These are phyloP conservation scores for Phialophora expanda DNA, from an alignment of 2,329 filamentous ascomycete species.

Conservation along the genomic window DNA sequence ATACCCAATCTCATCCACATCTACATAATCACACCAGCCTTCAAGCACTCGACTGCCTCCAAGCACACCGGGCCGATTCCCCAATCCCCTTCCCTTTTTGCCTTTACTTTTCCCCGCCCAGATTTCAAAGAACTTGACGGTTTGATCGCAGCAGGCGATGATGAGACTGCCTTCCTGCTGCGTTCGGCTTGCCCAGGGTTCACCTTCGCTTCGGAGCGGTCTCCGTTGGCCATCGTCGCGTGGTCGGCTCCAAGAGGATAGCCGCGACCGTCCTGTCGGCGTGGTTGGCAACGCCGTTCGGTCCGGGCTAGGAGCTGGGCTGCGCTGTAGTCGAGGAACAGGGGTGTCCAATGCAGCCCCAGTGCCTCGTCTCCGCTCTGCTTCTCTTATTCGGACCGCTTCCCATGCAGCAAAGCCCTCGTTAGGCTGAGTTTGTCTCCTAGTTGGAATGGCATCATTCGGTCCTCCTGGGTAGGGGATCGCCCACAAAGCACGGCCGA, in stretches of 20 bases:
- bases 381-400: constrained; percentile 30
- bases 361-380: constrained; percentile 8
- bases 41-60: constrained; percentile 87
- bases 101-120: constrained; percentile 72
- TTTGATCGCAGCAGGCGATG: constrained; percentile 88
- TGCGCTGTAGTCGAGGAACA: constrained; percentile 15
- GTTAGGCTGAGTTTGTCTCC: constrained; percentile 17
- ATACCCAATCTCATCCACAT: constrained; percentile 61
- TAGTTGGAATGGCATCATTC: constrained; percentile 42
- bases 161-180: constrained; percentile 81
- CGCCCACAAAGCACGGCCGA: constrained; percentile 74
- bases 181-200: constrained; percentile 61
- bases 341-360: background rate
- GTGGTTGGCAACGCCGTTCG: background rate
- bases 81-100: constrained; percentile 53
- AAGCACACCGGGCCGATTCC: constrained; percentile 61
- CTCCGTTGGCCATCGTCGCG: constrained; percentile 18
- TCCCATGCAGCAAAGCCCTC: constrained; percentile 36
- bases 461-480: constrained; percentile 77
- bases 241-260: constrained; percentile 17
- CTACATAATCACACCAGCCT: constrained; percentile 73
- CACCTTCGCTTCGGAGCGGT: constrained; percentile 52
- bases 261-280: background rate
- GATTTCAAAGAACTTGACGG: constrained; percentile 93
- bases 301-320: constrained; percentile 25